These are phyloP conservation scores for Leucaena leucocephala DNA, from an alignment of 306 rosid species.

Conservation along the genomic window DNA sequence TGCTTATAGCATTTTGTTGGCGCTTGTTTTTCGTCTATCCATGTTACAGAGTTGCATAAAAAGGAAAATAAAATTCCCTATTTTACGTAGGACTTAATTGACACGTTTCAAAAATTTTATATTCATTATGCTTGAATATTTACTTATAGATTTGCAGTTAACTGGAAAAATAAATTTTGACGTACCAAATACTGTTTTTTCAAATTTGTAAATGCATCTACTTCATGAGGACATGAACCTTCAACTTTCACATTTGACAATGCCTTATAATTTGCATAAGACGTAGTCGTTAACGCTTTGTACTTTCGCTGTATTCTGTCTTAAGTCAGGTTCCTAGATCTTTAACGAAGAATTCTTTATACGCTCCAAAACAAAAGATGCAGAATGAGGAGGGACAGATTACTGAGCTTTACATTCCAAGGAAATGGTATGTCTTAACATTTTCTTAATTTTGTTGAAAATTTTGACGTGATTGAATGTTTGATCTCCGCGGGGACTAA, in stretches of 20 bases:
- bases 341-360: not conserved
- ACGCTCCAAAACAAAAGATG: slow-evolving; percentile 30
- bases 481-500: not conserved
- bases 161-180: not conserved
- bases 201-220: not conserved
- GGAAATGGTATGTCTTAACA: slow-evolving; percentile 44
- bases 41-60: not conserved
- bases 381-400: slow-evolving; percentile 56
- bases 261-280: not conserved
- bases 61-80: not conserved
- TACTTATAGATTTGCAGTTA: not conserved
- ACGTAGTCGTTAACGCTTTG: not conserved
- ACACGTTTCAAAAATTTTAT: not conserved
- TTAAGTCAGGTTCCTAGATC: not conserved
- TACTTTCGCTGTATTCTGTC: not conserved
- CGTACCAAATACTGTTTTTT: not conserved
- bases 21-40: not conserved
- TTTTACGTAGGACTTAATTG: not conserved
- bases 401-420: slow-evolving; percentile 57
- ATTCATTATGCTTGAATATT: not conserved
- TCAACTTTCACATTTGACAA: not conserved
- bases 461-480: not conserved
- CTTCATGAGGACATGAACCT: not conserved
- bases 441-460: not conserved
- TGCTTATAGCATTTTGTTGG: not conserved